Base-by-base conservation (phyloP, 768 basidiomycete species). In the Mycena vitilis region DNA sequence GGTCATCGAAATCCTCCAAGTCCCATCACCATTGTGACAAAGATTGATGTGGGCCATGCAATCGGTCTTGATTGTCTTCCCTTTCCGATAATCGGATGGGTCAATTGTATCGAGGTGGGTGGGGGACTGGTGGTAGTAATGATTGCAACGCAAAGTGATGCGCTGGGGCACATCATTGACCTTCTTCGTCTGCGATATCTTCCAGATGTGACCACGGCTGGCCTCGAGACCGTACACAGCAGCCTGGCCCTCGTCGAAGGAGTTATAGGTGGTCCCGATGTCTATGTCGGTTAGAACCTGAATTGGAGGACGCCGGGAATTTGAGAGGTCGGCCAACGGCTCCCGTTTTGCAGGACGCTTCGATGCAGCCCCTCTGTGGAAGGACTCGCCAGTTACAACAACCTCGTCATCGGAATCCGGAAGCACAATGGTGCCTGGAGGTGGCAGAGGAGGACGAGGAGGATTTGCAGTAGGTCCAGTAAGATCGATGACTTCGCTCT, bases 31-130 rank as follows among this genome's bases (percentile, higher is more conserved):
- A 5, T 69, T 38, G 3, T n/a, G 44, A 40, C 55, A 71, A 18
- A 74, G 54, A 55, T 78, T 77, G 12, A 76, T 74, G 60, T 75
- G 72, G 13, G 77, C 77, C 49, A 42, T 30, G 30, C 30, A 30
- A 30, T 5, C 30, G 30, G 30, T 30, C 30, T 30, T 30, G 30
- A 30, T 30, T 30, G 30, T 30, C 30, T 30, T 30, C 30, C 30
- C 30, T 30, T 30, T 30, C 30, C 30, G 30, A 30, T 30, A 30
- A 30, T 30, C 30, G 30, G 30, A 30, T 5, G 30, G 30, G 30
- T 30, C 30, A 25, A 76, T 62, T 42, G n/a, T 63, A 6, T 56
- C 12, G 11, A 34, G 53, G 54, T 74, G 73, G 0, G 20, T 36
- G 5, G 60, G 52, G 5, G 4, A 30, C 30, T 38, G 18, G 61